A percentile compares a stretch with the other conserved stretches of the same genome.
Evolutionary conservation across 192 early-diverging fungal species (phyloP).

Genomic region (Coemansia sp.): DNA sequence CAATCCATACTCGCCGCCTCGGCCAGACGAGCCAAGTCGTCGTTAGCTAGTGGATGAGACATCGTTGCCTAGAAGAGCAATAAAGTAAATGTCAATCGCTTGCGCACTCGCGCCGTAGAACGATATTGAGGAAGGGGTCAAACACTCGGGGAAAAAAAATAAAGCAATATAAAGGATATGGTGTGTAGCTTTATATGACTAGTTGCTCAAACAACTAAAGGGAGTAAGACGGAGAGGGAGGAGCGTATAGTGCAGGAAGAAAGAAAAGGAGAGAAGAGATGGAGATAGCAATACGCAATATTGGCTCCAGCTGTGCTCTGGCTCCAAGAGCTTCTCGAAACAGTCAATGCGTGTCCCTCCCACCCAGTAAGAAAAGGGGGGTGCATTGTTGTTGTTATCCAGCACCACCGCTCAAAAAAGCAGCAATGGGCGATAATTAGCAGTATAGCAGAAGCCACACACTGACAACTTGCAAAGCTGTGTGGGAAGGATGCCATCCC

Average conservation of each 20-base stretch:
- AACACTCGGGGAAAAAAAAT: background rate
- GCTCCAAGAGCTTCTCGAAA: background rate
- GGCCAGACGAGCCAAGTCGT: slow-evolving; percentile 49
- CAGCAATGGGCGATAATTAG: background rate
- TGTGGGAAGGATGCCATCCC: background rate
- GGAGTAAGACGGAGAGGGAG: background rate
- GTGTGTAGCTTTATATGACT: background rate
- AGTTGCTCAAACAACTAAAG: background rate
- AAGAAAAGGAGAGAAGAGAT: slow-evolving; percentile 12
- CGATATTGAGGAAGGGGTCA: background rate
- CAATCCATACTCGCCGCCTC: slow-evolving; percentile 44
- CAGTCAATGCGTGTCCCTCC: slow-evolving; percentile 1
- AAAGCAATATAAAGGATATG: background rate
- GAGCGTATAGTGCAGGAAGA: background rate
- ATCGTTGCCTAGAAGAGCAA: slow-evolving; percentile 7
- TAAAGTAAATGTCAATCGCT: background rate
- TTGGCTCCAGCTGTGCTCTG: background rate
- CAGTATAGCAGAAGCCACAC: background rate
- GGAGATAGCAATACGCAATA: background rate
- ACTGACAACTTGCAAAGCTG: background rate
- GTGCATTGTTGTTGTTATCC: slow-evolving; percentile 7
- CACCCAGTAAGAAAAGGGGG: background rate
- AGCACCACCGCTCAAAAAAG: slow-evolving; percentile 1
- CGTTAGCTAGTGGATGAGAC: slow-evolving; percentile 32
- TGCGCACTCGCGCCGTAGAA: slow-evolving; percentile 4